Base-by-base conservation (phyloP, 345 rosid genomes). In the Populus simonii region DNA sequence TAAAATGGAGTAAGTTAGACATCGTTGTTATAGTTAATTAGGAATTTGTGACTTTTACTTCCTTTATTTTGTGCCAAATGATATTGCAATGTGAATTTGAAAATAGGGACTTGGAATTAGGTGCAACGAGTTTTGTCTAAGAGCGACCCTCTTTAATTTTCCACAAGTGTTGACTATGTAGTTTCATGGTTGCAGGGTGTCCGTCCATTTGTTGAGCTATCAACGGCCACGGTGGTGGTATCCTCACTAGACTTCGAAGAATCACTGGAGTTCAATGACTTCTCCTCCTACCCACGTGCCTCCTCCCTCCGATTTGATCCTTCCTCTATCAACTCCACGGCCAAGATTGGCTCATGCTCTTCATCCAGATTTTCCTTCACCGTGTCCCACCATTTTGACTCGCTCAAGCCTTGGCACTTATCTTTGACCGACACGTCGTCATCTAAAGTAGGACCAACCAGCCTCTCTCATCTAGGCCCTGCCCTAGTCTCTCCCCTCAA, bases 391-490 rank as follows among this genome's bases (percentile, higher is more conserved):
- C 90, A 92, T 82, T 92, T 90, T 73, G 93, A 93, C 85, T 90
- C 97, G 0, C 88, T 93, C 71, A 96, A 96, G 83, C 99, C 98
- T 1, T 96, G 98, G 99, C 80, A 93, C 80, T 95, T 96, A n/a
- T 81, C 91, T 7, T 74, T 96, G 78, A 84, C 91, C 23, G 93
- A 91, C 88, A 73, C 92, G 62, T 82, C 97, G 31, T 53, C 90
- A 1, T 75, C 85, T 49, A 86, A 87, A 77, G 86, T 85, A 15
- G 88, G 91, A 15, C 90, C 89, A 27, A 79, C 89, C 1, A 73
- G 70, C 72, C 78, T 88, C 1, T 81, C 85, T 31, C 81, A 77
- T 0, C 3, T 87, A 6, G 89, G 97, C 51, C 88, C 92, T 0
- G 89, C 93, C 7, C 59, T 78, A 13, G 88, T 89, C 76, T 92